Percentiles rank a stretch among this genome's conserved stretches.
Evolutionary conservation across 306 rosid species (phyloP).

Genomic region (Ceratonia siliqua): DNA sequence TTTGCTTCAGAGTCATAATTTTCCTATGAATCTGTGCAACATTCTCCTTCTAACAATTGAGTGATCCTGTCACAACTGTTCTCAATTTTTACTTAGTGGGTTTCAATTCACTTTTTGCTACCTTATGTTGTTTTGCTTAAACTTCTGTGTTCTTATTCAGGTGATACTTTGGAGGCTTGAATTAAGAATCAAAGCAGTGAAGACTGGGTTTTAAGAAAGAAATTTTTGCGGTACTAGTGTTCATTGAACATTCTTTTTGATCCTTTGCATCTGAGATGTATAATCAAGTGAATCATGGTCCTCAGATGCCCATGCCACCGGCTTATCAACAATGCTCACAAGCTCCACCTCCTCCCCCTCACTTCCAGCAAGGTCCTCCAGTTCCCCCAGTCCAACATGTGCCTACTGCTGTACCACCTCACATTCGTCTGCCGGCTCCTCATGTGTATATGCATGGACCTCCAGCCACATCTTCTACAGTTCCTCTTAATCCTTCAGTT

Average conservation of each 20-base stretch:
- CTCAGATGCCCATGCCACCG: conserved; percentile 44
- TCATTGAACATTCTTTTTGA: background rate
- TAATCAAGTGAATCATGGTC: conserved; percentile 61
- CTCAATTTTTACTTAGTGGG: background rate
- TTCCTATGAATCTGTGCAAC: background rate
- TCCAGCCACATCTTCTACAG: conserved; percentile 35
- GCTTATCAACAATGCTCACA: conserved; percentile 53
- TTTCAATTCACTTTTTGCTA: background rate
- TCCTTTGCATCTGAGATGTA: conserved; percentile 48
- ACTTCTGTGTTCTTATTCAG: conserved; percentile 33
- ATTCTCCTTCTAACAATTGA: background rate
- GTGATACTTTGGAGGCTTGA: conserved; percentile 24
- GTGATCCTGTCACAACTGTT: background rate
- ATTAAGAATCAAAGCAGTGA: conserved; percentile 27
- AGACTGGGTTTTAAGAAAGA: conserved; percentile 28
- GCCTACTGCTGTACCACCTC: conserved; percentile 40
- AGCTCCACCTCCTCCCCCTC: conserved; percentile 35
- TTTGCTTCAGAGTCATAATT: background rate
- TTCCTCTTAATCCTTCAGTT: conserved; percentile 38
- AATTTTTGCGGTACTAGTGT: conserved; percentile 19
- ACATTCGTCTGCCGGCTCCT: conserved; percentile 38
- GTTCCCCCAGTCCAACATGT: conserved; percentile 37
- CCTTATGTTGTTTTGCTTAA: background rate
- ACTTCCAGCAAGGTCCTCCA: conserved; percentile 34
- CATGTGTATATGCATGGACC: conserved; percentile 50